These are phyloP conservation scores for Blastocystis sp. DNA, from an alignment of 352 stramenopile genomes.

Conservation along the genomic window DNA sequence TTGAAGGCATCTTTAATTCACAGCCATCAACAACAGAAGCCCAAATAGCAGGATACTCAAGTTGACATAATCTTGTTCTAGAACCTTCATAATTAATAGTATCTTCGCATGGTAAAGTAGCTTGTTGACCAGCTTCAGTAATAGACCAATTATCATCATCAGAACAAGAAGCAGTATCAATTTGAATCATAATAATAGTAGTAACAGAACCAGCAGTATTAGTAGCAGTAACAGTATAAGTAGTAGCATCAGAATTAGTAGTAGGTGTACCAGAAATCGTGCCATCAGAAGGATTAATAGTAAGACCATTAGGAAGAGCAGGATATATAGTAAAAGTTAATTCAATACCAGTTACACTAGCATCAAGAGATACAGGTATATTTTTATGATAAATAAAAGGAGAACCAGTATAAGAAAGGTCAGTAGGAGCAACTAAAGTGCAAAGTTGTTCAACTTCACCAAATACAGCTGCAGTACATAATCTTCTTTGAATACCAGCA, in stretches of 20 bases:
- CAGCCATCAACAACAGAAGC: slow-evolving; percentile 2
- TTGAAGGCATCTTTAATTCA: slow-evolving; percentile 14
- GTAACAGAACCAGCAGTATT: slow-evolving; percentile 32
- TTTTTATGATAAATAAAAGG: too few relatives aligned
- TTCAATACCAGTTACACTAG: too few relatives aligned
- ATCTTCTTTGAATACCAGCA: slow-evolving; percentile 12
- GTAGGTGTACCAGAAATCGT: slow-evolving; percentile 9
- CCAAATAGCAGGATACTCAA: slow-evolving; percentile 7
- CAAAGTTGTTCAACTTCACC: slow-evolving; percentile 19
- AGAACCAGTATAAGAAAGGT: slow-evolving; percentile 12
- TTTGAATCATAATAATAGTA: too few relatives aligned
- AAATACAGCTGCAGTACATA: not conserved
- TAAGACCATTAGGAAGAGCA: slow-evolving; percentile 4
- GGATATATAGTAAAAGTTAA: slow-evolving; percentile 20
- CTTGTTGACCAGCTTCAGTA: not conserved
- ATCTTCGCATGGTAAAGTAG: slow-evolving; percentile 10
- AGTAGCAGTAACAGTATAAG: slow-evolving; percentile 25
- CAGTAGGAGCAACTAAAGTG: slow-evolving; percentile 15
- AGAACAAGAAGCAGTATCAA: too few relatives aligned
- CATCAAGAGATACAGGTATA: too few relatives aligned
- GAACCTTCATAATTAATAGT: slow-evolving; percentile 3
- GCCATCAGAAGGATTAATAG: slow-evolving; percentile 1
- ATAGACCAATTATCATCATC: not conserved
- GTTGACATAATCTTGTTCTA: slow-evolving; percentile 17
- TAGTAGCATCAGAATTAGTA: not conserved